A percentile compares a stretch with the other conserved stretches of the same genome.
phyloP scores from a whole-genome alignment of 495 filamentous ascomycete species.

The Hypoxylon fuscum region DNA sequence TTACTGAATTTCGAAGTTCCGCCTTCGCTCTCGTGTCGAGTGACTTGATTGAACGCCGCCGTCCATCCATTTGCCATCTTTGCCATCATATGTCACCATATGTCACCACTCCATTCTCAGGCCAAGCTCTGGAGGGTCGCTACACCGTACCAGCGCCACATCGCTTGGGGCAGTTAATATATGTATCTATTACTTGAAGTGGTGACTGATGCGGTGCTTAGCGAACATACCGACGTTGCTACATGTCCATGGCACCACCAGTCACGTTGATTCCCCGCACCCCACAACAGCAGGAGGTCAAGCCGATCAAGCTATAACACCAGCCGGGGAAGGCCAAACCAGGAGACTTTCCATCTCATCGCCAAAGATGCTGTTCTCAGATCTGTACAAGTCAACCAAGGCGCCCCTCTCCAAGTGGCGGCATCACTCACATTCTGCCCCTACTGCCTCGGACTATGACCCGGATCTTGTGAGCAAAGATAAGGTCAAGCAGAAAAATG shows the following conservation, averaged over 20 bases:
- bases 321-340: conserved; percentile 12
- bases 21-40: conserved; percentile 8
- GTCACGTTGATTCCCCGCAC: conserved; percentile 43
- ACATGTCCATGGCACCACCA: conserved; percentile 48
- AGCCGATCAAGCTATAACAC: conserved; percentile 39
- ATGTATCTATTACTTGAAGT: not conserved
- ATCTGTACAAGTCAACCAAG: conserved; percentile 47
- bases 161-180: conserved; percentile 20
- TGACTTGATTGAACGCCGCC: conserved; percentile 19
- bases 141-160: conserved; percentile 15
- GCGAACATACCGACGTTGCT: conserved; percentile 35
- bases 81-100: too few relatives aligned
- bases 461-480: conserved; percentile 64
- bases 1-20: conserved; percentile 9
- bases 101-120: conserved; percentile 2
- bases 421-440: conserved; percentile 43
- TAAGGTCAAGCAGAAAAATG: conserved; percentile 63
- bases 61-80: not conserved
- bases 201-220: conserved; percentile 34
- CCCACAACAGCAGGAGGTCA: conserved; percentile 35
- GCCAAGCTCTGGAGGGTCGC: conserved; percentile 11
- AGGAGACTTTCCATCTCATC: conserved; percentile 38
- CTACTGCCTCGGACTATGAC: conserved; percentile 51
- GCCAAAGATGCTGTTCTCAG: conserved; percentile 48
- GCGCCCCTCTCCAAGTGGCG: conserved; percentile 52